A percentile compares a stretch with the other conserved stretches of the same genome.
Evolutionary conservation across 148 eudicot species (phyloP).

Genomic region (Vaccinium myrtillus): DNA sequence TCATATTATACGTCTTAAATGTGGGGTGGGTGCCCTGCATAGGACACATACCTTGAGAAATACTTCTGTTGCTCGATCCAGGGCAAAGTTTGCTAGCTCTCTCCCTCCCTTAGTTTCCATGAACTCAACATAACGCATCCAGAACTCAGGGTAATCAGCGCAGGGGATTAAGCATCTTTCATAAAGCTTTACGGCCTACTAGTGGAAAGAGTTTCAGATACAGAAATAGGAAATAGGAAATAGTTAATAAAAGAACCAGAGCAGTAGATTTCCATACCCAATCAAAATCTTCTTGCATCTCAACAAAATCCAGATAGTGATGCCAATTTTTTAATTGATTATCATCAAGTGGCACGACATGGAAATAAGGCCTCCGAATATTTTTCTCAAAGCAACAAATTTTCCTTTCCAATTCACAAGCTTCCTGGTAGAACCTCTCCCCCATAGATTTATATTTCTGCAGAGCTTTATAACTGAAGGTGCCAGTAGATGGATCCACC

Average conservation of each 20-base stretch:
- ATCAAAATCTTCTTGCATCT: conserved; percentile 78
- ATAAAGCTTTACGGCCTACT: conserved; percentile 77
- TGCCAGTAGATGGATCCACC: conserved; percentile 49
- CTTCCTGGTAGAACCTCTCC: conserved; percentile 50
- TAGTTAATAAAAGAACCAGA: conserved; percentile 16
- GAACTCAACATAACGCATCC: conserved; percentile 94
- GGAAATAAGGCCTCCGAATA: conserved; percentile 59
- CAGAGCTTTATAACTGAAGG: conserved; percentile 50
- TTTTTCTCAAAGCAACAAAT: conserved; percentile 57
- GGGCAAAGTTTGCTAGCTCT: conserved; percentile 68
- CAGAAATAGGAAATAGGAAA: not conserved
- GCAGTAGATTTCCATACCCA: conserved; percentile 51
- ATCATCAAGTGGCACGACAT: conserved; percentile 67
- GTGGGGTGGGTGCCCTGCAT: not conserved
- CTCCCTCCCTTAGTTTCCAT: conserved; percentile 79
- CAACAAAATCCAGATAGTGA: conserved; percentile 70
- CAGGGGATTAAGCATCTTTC: conserved; percentile 91
- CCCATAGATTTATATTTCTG: conserved; percentile 55
- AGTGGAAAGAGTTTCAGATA: conserved; percentile 21
- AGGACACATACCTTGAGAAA: conserved; percentile 59
- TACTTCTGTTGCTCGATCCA: conserved; percentile 64
- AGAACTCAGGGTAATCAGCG: conserved; percentile 82
- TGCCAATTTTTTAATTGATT: conserved; percentile 80
- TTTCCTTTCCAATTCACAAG: conserved; percentile 58
- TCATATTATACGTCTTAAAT: not conserved